These are phyloP conservation scores for Ogataea populi-albae DNA, from an alignment of 805 yeast genomes.

Conservation along the genomic window DNA sequence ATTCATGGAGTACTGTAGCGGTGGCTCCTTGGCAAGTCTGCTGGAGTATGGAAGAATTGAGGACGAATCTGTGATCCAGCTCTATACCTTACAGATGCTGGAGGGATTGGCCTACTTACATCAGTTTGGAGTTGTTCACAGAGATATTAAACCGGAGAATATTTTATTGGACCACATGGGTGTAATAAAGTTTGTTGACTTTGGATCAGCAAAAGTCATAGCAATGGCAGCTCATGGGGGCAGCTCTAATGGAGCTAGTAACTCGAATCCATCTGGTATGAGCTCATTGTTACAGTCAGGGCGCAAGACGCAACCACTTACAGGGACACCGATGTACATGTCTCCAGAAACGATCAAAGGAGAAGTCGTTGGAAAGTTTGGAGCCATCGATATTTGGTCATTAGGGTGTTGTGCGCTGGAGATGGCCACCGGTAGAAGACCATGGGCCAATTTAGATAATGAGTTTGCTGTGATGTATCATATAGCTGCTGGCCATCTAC, in stretches of 20 bases:
- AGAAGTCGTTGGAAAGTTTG: slow-evolving; percentile 52
- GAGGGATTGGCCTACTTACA: slow-evolving; percentile 95
- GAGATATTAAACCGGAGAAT: slow-evolving; percentile 96
- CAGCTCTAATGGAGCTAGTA: slow-evolving; percentile 6
- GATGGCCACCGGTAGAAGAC: slow-evolving; percentile 94
- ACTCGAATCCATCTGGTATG: slow-evolving; percentile 14
- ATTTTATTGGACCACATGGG: slow-evolving; percentile 88
- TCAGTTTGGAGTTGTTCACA: slow-evolving; percentile 91
- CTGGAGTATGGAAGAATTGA: slow-evolving; percentile 92
- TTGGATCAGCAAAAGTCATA: slow-evolving; percentile 94
- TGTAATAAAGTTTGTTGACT: slow-evolving; percentile 91
- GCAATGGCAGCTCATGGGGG: slow-evolving; percentile 50
- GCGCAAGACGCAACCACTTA: slow-evolving; percentile 40
- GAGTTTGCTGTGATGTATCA: slow-evolving; percentile 99
- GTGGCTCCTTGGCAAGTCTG: slow-evolving; percentile 85
- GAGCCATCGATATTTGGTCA: slow-evolving; percentile 90
- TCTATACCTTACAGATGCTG: slow-evolving; percentile 85
- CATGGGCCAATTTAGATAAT: slow-evolving; percentile 95
- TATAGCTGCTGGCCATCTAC: slow-evolving; percentile 92
- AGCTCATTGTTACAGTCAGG: slow-evolving; percentile 21
- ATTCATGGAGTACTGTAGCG: slow-evolving; percentile 97
- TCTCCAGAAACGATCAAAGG: slow-evolving; percentile 96
- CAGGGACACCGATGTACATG: slow-evolving; percentile 99
- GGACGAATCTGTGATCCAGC: slow-evolving; percentile 89
- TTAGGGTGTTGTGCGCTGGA: slow-evolving; percentile 93